Percentiles rank a stretch among this genome's conserved stretches.
phyloP scores from a whole-genome alignment of 2,329 filamentous ascomycete genomes.

The Sporothrix inflata region DNA sequence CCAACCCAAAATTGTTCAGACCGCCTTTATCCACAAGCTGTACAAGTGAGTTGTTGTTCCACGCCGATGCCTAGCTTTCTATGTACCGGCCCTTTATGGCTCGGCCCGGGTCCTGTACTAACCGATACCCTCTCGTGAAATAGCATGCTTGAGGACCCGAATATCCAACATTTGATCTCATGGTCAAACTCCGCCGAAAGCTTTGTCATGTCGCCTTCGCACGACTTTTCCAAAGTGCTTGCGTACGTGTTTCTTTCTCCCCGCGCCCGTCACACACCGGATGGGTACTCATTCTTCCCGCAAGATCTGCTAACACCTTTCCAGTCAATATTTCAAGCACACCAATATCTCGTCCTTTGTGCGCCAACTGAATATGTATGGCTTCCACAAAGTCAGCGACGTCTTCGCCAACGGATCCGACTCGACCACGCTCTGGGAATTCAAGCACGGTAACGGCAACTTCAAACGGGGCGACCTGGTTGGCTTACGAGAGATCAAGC shows the following conservation, averaged over 20 bases:
- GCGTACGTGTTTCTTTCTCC: slow-evolving; percentile 66
- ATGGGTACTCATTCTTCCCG: slow-evolving; percentile 27
- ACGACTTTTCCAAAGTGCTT: slow-evolving; percentile 96
- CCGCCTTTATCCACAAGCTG: slow-evolving; percentile 97
- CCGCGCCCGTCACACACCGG: background rate
- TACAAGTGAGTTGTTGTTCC: slow-evolving; percentile 74
- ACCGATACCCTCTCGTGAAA: background rate
- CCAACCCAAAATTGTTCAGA: slow-evolving; percentile 97
- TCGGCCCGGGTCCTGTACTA: background rate
- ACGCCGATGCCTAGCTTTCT: background rate
- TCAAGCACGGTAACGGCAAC: slow-evolving; percentile 95
- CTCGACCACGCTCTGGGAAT: slow-evolving; percentile 94
- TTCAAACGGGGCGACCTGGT: slow-evolving; percentile 95
- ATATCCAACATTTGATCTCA: slow-evolving; percentile 92
- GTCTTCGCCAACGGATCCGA: slow-evolving; percentile 96
- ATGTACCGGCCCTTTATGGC: background rate
- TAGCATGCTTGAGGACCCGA: slow-evolving; percentile 95
- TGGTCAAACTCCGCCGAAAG: slow-evolving; percentile 95
- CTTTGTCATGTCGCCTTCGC: slow-evolving; percentile 97
- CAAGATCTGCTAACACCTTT: slow-evolving; percentile 35
- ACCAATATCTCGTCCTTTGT: slow-evolving; percentile 99
- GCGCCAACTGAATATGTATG: slow-evolving; percentile 98
- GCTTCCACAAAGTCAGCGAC: slow-evolving; percentile 99
- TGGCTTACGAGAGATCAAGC: slow-evolving; percentile 91
- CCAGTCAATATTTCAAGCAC: slow-evolving; percentile 97